Base-by-base conservation (phyloP, 2,329 filamentous ascomycete genomes). In the Fonsecaea monophora region DNA sequence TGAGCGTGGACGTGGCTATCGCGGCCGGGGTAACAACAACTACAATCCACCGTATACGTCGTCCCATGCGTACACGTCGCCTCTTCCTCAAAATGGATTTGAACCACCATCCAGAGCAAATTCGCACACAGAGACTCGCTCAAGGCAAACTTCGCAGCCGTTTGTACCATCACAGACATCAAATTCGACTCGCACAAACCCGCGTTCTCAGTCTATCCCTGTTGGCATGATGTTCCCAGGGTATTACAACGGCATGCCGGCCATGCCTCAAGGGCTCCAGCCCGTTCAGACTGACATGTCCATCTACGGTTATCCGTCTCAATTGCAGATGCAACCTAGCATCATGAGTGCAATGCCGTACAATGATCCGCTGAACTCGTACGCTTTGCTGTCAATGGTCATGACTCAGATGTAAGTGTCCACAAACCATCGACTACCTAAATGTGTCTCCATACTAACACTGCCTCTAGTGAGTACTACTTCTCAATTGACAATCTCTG, bases 401-500 rank as follows among this genome's bases (percentile, higher is more conserved):
- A 84, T 82, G 69, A 85, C 83, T 73, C 88, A 89, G 75, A 76
- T 86, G 82, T 86, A 82, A 77, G 83, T 76, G 60, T 60, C 40
- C 18, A 35, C 37, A 12, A 48, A 48, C 32, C 59, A 38, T 15
- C 12, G 12, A 60, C 13, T 18, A 13, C 18, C 35, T 12, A 35
- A 35, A 21, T 34, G 37, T 30, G 45, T 9, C 25, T 5, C n/a
- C n/a, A 55, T 34, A 25, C 62, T 65, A 64, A 65, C 58, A 62
- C 59, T 12, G 50, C 76, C 70, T 82, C 85, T 75, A 86, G 93
- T 42, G 92, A 97, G 75, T 99, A 97, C 82, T 99, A 99, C 80
- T 97, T 99, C 80, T 98, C 94, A 0, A 86, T 97, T 34, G 92
- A 97, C 75, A 99, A 99, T 77, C 85, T 98, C 58, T 91, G 92